A percentile compares a stretch with the other conserved stretches of the same genome.
These are phyloP conservation scores for Pythium myriotylum DNA, from an alignment of 352 stramenopile species.

Conservation along the genomic window DNA sequence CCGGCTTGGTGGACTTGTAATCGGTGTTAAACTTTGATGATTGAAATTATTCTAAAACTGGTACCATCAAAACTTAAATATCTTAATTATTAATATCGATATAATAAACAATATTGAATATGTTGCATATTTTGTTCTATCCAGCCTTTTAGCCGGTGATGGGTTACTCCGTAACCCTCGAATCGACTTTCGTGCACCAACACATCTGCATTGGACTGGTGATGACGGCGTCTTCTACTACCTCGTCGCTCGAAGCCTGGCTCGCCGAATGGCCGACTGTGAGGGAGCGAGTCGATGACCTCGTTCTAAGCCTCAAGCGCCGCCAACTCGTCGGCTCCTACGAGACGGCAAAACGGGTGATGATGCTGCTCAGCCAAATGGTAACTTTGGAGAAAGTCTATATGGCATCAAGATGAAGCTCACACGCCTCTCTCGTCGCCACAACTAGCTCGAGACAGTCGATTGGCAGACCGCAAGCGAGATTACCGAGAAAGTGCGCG, in stretches of 20 bases:
- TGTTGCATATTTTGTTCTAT: no score
- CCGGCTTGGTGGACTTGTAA: no score
- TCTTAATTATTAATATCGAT: no score
- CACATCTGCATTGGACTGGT: not conserved
- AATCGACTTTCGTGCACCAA: no score
- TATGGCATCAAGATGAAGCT: no score
- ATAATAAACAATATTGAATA: no score
- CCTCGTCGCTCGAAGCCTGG: constrained; percentile 55
- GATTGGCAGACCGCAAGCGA: constrained; percentile 79
- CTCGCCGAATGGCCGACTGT: constrained; percentile 80
- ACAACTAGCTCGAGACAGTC: constrained; percentile 66
- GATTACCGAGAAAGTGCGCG: constrained; percentile 85
- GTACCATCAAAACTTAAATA: no score
- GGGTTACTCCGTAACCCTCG: constrained; percentile 5
- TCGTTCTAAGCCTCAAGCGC: constrained; percentile 82
- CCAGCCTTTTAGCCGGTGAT: not conserved
- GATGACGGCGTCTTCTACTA: not conserved
- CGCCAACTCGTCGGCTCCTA: constrained; percentile 79
- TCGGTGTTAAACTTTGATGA: no score
- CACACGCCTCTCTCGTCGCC: not conserved
- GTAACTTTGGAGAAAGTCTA: no score
- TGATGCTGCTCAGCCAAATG: constrained; percentile 71
- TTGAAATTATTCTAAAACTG: no score
- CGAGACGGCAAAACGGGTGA: constrained; percentile 81
- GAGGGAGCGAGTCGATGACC: constrained; percentile 61